Percentiles rank a stretch among this genome's conserved stretches.
Evolutionary conservation across 2,329 filamentous ascomycete genomes (phyloP).

Genomic region (Nigrospora oryzae): DNA sequence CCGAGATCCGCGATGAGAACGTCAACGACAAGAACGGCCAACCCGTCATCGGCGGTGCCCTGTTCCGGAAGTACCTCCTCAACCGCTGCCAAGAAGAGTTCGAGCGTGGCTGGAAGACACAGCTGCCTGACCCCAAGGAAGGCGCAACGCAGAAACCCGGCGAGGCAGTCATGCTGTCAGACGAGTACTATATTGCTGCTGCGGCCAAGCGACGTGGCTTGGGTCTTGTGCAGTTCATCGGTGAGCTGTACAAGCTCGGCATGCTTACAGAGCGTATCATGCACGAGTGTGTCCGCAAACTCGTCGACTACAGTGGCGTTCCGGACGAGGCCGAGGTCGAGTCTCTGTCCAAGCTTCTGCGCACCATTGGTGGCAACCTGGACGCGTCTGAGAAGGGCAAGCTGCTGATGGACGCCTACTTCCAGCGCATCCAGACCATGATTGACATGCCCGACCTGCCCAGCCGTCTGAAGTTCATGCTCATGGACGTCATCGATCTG

Average conservation of each 20-base stretch:
- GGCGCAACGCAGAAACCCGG: slow-evolving; percentile 51
- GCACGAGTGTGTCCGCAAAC: slow-evolving; percentile 97
- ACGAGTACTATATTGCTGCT: slow-evolving; percentile 91
- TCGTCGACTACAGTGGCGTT: slow-evolving; percentile 88
- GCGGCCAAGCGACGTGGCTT: slow-evolving; percentile 95
- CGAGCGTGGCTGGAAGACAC: slow-evolving; percentile 91
- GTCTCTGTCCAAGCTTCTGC: slow-evolving; percentile 85
- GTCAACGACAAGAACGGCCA: slow-evolving; percentile 86
- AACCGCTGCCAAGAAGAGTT: slow-evolving; percentile 99
- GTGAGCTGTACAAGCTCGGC: slow-evolving; percentile 95
- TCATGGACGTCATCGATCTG: slow-evolving; percentile 88
- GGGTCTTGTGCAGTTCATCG: slow-evolving; percentile 97
- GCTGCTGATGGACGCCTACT: slow-evolving; percentile 88
- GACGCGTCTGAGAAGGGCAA: slow-evolving; percentile 76
- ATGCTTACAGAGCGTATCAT: slow-evolving; percentile 99
- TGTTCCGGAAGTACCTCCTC: slow-evolving; percentile 97
- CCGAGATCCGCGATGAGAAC: slow-evolving; percentile 90
- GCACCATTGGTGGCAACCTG: slow-evolving; percentile 83
- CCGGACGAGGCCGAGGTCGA: slow-evolving; percentile 96
- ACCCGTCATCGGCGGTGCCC: slow-evolving; percentile 80
- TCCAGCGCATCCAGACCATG: slow-evolving; percentile 77
- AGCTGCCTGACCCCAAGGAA: slow-evolving; percentile 69
- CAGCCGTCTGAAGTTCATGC: slow-evolving; percentile 91
- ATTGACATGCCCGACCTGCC: slow-evolving; percentile 71
- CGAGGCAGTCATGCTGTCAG: slow-evolving; percentile 78